Percentiles rank a stretch among this genome's conserved stretches.
These are phyloP conservation scores for Crithidia mellificae DNA, from an alignment of 208 protist genomes.

Conservation along the genomic window DNA sequence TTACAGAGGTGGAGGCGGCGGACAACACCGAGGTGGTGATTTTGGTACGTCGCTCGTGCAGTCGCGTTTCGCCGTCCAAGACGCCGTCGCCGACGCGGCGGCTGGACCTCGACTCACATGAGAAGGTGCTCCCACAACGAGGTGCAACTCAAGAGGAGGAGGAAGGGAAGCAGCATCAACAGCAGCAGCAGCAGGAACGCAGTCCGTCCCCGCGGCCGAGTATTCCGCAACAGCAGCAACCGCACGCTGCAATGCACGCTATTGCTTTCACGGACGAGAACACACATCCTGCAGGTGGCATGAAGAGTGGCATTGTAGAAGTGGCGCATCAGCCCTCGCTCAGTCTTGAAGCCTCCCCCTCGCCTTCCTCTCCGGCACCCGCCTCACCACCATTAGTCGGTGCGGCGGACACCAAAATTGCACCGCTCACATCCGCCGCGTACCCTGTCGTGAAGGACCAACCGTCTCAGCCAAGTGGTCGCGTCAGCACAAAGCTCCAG, in stretches of 20 bases:
- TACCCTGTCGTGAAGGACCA: too few species aligned
- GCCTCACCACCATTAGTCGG: neutral
- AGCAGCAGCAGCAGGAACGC: constrained; percentile 1
- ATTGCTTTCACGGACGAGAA: neutral
- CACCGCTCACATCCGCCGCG: too few species aligned
- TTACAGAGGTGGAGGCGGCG: neutral
- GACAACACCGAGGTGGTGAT: constrained; percentile 24
- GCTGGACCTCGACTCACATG: constrained; percentile 5
- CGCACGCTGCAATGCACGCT: neutral
- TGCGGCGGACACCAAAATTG: too few species aligned
- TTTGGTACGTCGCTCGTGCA: constrained; percentile 24
- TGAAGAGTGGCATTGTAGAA: neutral
- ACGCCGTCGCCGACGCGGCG: neutral
- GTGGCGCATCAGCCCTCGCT: neutral
- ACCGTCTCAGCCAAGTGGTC: too few species aligned
- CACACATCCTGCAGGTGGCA: too few species aligned
- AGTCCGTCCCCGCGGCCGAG: constrained; percentile 10
- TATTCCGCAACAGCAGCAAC: neutral
- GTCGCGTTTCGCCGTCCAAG: constrained; percentile 3
- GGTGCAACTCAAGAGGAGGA: too few species aligned
- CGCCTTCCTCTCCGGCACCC: neutral
- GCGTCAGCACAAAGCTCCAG: too few species aligned
- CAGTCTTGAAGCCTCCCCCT: neutral
- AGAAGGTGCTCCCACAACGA: neutral
- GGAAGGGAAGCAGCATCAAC: too few species aligned